Conservation (phyloP, 2,329 filamentous ascomycete genomes). For the Diaporthe citriasiana region DNA sequence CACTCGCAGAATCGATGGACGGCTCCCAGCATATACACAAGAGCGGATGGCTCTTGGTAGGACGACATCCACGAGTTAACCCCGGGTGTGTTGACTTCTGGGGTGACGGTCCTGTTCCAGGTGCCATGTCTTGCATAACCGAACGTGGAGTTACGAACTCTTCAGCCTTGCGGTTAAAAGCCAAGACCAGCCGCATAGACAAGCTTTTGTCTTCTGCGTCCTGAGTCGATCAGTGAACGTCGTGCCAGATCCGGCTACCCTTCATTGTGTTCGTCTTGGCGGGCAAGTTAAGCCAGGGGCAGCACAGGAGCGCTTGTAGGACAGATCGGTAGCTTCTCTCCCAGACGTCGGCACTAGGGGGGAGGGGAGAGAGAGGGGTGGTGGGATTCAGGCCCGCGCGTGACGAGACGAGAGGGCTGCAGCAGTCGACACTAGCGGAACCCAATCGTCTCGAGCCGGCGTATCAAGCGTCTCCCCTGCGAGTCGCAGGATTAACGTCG, state of each 20-base stretch:
- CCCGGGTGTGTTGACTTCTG: neutral
- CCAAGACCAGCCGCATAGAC: slow-evolving; percentile 34
- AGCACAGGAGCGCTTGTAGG: slow-evolving; percentile 33
- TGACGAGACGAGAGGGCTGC: slow-evolving; percentile 32
- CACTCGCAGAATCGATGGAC: slow-evolving; percentile 17
- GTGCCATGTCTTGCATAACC: slow-evolving; percentile 5
- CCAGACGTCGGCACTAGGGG: slow-evolving; percentile 28
- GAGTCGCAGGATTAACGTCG: slow-evolving; percentile 28
- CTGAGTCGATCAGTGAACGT: slow-evolving; percentile 31
- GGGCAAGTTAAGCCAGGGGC: slow-evolving; percentile 9
- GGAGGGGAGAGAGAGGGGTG: neutral
- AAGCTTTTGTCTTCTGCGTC: slow-evolving; percentile 32
- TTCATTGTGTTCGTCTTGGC: slow-evolving; percentile 29
- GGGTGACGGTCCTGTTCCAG: neutral
- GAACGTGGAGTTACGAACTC: neutral
- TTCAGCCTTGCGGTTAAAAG: slow-evolving; percentile 35
- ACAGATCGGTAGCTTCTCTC: slow-evolving; percentile 12
- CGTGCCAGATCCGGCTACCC: slow-evolving; percentile 31
- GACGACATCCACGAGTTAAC: neutral
- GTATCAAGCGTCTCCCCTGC: slow-evolving; percentile 15
- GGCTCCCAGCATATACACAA: neutral
- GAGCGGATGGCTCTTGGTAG: neutral
- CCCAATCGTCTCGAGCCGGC: slow-evolving; percentile 13
- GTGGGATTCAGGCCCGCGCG: slow-evolving; percentile 25
- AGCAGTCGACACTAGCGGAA: slow-evolving; percentile 26